A percentile compares a stretch with the other conserved stretches of the same genome.
Evolutionary conservation across 2,329 filamentous ascomycete genomes (phyloP).

Genomic region (Colletotrichum kahawae): DNA sequence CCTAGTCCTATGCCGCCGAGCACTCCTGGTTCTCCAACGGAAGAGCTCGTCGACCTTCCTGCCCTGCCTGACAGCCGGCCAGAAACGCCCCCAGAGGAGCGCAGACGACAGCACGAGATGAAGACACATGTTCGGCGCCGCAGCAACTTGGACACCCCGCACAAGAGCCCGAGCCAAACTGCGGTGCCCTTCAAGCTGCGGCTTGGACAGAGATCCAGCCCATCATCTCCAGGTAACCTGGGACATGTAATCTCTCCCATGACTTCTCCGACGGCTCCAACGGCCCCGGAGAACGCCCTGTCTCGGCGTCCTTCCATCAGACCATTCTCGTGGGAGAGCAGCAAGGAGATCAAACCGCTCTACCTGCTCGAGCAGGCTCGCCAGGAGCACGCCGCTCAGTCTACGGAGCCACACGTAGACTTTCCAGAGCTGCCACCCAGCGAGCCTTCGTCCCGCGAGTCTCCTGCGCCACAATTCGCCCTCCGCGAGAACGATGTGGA

Average conservation of each 20-base stretch:
- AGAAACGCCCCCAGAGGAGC: conserved; percentile 57
- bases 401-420: conserved; percentile 36
- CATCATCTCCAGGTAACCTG: conserved; percentile 44
- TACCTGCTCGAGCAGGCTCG: conserved; percentile 76
- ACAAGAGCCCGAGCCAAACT: conserved; percentile 60
- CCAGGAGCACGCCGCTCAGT: conserved; percentile 33
- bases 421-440: conserved; percentile 57
- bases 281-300: conserved; percentile 36
- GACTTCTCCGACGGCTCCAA: conserved; percentile 32
- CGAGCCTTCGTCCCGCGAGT: conserved; percentile 40
- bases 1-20: conserved; percentile 70
- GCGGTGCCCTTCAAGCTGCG: conserved; percentile 63
- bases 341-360: conserved; percentile 78
- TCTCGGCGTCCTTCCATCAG: conserved; percentile 47
- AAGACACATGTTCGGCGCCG: conserved; percentile 52
- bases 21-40: conserved; percentile 54
- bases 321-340: conserved; percentile 66
- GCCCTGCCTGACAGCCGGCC: conserved; percentile 65
- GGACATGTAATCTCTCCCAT: conserved; percentile 45
- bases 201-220: conserved; percentile 51
- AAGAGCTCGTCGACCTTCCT: conserved; percentile 48
- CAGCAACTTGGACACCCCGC: conserved; percentile 51
- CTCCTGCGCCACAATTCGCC: conserved; percentile 36
- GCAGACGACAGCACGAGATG: conserved; percentile 42
- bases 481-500: conserved; percentile 32